These are phyloP conservation scores for Talaromyces proteolyticus DNA, from an alignment of 495 filamentous ascomycete species.

Conservation along the genomic window DNA sequence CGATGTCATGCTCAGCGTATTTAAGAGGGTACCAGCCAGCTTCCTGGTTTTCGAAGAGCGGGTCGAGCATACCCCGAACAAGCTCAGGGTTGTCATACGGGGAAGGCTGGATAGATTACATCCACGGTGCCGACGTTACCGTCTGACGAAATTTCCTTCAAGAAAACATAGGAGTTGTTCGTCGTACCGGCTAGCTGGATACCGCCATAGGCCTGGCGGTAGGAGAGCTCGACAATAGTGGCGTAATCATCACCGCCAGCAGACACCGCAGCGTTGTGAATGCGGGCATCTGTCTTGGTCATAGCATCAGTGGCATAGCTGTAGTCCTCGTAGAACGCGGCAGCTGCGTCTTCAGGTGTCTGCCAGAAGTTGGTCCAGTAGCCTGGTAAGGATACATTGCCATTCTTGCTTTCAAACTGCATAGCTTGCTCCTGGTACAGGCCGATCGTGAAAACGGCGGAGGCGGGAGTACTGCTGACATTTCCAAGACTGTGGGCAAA, in stretches of 20 bases:
- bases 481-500: slow-evolving; percentile 46
- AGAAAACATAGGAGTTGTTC: slow-evolving; percentile 49
- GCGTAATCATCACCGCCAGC: slow-evolving; percentile 52
- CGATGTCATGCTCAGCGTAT: slow-evolving; percentile 89
- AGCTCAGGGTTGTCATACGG: slow-evolving; percentile 84
- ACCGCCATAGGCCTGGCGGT: slow-evolving; percentile 69
- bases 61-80: slow-evolving; percentile 74
- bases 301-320: not conserved
- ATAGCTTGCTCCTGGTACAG: slow-evolving; percentile 46
- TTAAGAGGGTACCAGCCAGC: slow-evolving; percentile 77
- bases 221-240: slow-evolving; percentile 65
- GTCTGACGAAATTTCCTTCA: slow-evolving; percentile 90
- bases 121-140: slow-evolving; percentile 92
- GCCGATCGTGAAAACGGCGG: slow-evolving; percentile 46
- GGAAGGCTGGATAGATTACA: slow-evolving; percentile 85
- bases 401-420: slow-evolving; percentile 40
- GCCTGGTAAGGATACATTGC: slow-evolving; percentile 29
- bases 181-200: slow-evolving; percentile 64
- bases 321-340: not conserved
- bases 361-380: slow-evolving; percentile 43
- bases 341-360: not conserved
- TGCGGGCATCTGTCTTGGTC: not conserved
- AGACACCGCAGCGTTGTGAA: slow-evolving; percentile 39
- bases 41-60: slow-evolving; percentile 77
- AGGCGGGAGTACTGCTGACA: slow-evolving; percentile 24